Conservation (phyloP, 495 filamentous ascomycete species). For the Bryoglossum gracile region DNA sequence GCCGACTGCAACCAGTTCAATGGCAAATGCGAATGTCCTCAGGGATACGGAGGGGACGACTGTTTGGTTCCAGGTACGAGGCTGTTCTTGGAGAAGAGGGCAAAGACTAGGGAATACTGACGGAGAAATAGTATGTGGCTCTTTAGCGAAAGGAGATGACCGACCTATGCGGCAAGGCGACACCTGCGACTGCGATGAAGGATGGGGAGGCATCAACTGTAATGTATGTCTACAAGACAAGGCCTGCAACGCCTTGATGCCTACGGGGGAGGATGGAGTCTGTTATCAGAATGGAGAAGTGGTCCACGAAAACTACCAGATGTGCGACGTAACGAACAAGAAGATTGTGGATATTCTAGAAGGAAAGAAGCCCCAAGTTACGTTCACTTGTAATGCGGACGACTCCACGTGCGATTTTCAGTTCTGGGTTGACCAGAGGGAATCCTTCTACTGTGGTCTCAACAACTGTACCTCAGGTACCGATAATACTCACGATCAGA, state of each 20-base stretch:
- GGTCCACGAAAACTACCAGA: slow-evolving; percentile 90
- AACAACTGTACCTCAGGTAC: slow-evolving; percentile 69
- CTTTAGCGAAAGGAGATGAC: slow-evolving; percentile 71
- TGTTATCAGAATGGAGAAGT: slow-evolving; percentile 89
- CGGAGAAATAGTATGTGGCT: slow-evolving; percentile 59
- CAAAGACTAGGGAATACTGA: slow-evolving; percentile 12
- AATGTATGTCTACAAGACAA: slow-evolving; percentile 83
- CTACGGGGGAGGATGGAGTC: slow-evolving; percentile 65
- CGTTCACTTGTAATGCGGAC: slow-evolving; percentile 80
- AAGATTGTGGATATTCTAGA: slow-evolving; percentile 86
- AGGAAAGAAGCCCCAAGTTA: slow-evolving; percentile 79
- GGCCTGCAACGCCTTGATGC: slow-evolving; percentile 81
- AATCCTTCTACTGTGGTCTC: slow-evolving; percentile 94
- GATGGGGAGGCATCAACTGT: slow-evolving; percentile 98
- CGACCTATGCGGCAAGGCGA: slow-evolving; percentile 60
- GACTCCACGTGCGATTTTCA: slow-evolving; percentile 81
- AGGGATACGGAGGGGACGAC: slow-evolving; percentile 89
- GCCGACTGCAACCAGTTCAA: slow-evolving; percentile 76
- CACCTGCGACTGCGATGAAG: slow-evolving; percentile 80
- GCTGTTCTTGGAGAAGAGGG: neutral
- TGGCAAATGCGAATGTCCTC: slow-evolving; percentile 85
- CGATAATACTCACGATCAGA: slow-evolving; percentile 60
- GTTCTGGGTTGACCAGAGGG: slow-evolving; percentile 87
- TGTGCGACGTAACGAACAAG: slow-evolving; percentile 92
- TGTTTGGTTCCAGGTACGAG: slow-evolving; percentile 67